A percentile compares a stretch with the other conserved stretches of the same genome.
phyloP scores from a whole-genome alignment of 768 basidiomycete species.

The Amanita pallidorosea region DNA sequence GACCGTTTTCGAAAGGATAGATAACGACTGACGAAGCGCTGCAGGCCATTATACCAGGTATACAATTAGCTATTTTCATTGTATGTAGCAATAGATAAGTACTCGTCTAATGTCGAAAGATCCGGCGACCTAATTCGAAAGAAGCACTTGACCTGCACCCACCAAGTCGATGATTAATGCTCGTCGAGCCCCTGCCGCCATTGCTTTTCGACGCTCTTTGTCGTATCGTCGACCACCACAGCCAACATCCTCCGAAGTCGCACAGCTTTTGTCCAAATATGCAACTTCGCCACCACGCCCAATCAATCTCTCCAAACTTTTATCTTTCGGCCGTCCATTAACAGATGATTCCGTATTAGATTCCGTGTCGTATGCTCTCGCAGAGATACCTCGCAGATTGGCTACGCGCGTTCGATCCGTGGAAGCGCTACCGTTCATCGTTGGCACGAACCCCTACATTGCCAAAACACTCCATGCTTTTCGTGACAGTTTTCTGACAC shows the following conservation, averaged over 20 bases:
- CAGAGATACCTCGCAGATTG: constrained; percentile 69
- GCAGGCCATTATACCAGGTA: constrained; percentile 83
- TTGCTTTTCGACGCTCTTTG: constrained; percentile 7
- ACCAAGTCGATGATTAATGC: background rate
- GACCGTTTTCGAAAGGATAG: background rate
- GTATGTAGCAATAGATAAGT: constrained; percentile 3
- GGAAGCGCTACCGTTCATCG: constrained; percentile 76
- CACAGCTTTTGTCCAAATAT: constrained; percentile 52
- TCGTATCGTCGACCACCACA: constrained; percentile 8
- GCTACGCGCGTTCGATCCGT: constrained; percentile 66
- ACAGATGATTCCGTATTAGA: constrained; percentile 59
- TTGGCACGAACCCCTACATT: constrained; percentile 85
- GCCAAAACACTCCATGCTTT: constrained; percentile 59
- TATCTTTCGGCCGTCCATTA: constrained; percentile 69
- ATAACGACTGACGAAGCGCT: constrained; percentile 4
- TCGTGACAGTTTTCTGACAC: constrained; percentile 55
- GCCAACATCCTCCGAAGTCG: constrained; percentile 40
- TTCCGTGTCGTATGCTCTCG: constrained; percentile 64
- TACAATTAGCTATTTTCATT: constrained; percentile 55
- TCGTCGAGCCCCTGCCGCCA: background rate
- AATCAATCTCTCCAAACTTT: constrained; percentile 59
- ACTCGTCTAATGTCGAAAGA: background rate
- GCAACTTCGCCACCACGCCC: constrained; percentile 55
- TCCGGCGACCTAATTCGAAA: no score
- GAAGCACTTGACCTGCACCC: background rate